Evolutionary conservation across 176 grass and related monocot species (phyloP).

Genomic region (Paspalum notatum): DNA sequence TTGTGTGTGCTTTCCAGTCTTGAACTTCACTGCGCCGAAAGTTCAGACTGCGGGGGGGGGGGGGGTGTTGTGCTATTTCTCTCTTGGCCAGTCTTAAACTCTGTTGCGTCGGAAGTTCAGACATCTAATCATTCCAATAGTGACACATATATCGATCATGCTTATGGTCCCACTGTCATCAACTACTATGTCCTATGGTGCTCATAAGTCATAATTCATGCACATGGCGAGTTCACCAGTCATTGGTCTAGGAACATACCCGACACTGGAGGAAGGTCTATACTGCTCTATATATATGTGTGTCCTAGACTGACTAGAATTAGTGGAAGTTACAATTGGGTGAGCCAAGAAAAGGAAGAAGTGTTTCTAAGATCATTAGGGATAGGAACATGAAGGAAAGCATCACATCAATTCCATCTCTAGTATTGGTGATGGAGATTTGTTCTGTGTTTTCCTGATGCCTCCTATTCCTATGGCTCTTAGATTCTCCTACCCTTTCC

Average conservation of each 20-base stretch:
- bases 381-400: slow-evolving; percentile 30
- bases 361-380: background rate
- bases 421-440: background rate
- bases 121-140: no score
- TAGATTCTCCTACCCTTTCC: slow-evolving; percentile 4
- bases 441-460: background rate
- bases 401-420: background rate
- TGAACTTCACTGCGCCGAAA: no score
- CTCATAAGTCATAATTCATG: background rate
- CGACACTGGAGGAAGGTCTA: background rate
- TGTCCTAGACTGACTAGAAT: background rate
- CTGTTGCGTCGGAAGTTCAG: no score
- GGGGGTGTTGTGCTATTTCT: no score
- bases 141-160: background rate
- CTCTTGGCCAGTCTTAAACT: no score
- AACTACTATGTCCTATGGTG: background rate
- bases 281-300: background rate
- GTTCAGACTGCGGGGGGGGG: no score
- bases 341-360: slow-evolving; percentile 35
- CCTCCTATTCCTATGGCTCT: slow-evolving; percentile 34
- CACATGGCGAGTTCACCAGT: slow-evolving; percentile 4
- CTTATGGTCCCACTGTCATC: background rate
- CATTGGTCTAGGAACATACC: background rate
- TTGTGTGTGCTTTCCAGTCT: no score
- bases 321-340: background rate